Percentiles rank a stretch among this genome's conserved stretches.
Conservation (phyloP, 2,329 filamentous ascomycete species). For the Fusarium sp. region DNA sequence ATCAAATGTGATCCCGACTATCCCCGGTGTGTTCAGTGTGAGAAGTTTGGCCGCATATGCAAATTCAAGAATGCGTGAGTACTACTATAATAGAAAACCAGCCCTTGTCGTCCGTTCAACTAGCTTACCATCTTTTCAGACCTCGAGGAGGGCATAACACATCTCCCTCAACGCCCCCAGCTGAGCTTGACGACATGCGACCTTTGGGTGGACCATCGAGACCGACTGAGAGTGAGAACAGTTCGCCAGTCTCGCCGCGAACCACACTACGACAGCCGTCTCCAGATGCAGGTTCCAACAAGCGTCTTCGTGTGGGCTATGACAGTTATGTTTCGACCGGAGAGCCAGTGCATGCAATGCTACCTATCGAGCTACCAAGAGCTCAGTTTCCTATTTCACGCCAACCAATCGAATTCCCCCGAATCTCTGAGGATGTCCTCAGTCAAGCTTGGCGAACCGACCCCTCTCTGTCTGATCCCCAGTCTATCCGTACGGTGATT, state of each 20-base stretch:
- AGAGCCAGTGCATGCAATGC: constrained; percentile 52
- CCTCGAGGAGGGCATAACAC: constrained; percentile 72
- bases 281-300: constrained; percentile 59
- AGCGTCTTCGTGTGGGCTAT: constrained; percentile 65
- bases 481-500: constrained; percentile 58
- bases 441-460: constrained; percentile 66
- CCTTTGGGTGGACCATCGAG: constrained; percentile 54
- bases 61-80: constrained; percentile 89
- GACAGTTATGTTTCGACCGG: constrained; percentile 60
- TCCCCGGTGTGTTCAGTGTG: constrained; percentile 90
- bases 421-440: constrained; percentile 66
- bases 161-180: constrained; percentile 67
- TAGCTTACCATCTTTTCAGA: constrained; percentile 53
- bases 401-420: constrained; percentile 59
- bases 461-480: constrained; percentile 62
- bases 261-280: constrained; percentile 54
- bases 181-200: constrained; percentile 64
- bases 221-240: constrained; percentile 61
- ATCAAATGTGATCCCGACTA: constrained; percentile 95
- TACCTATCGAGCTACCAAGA: constrained; percentile 57
- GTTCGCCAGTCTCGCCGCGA: constrained; percentile 65
- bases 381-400: constrained; percentile 57
- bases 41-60: constrained; percentile 90
- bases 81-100: constrained; percentile 26
- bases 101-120: neutral